Percentiles rank a stretch among this genome's conserved stretches.
Conservation (phyloP, 2,329 filamentous ascomycete species). For the Calonectria pteridis region DNA sequence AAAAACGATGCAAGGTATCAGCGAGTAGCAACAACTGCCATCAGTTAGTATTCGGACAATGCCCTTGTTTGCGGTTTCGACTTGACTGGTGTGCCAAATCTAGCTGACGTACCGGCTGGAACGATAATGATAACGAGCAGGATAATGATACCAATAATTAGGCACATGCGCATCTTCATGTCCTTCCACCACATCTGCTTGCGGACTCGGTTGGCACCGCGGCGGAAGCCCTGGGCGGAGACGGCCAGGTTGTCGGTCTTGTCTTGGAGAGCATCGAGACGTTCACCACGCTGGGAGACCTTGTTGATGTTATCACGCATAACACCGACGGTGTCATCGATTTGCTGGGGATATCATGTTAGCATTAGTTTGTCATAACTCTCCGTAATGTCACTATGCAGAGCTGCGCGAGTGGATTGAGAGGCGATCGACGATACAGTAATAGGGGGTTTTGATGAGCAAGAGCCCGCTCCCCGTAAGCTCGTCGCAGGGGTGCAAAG, state of each 20-base stretch:
- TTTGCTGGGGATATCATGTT: constrained; percentile 75
- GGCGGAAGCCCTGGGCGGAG: constrained; percentile 94
- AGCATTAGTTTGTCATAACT: constrained; percentile 24
- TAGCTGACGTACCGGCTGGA: constrained; percentile 77
- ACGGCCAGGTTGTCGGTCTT: constrained; percentile 95
- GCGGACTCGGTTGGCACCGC: constrained; percentile 94
- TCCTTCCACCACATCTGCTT: constrained; percentile 99
- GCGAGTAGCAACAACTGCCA: constrained; percentile 52
- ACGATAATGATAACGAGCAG: constrained; percentile 95
- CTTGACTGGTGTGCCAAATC: not conserved
- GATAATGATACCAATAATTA: constrained; percentile 91
- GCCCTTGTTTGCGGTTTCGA: not conserved
- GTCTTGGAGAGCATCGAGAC: constrained; percentile 88
- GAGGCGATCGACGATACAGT: not conserved
- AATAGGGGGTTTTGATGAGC: not conserved
- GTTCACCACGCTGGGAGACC: constrained; percentile 91
- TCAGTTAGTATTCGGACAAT: constrained; percentile 24
- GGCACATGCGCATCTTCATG: constrained; percentile 99
- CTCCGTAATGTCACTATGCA: not conserved
- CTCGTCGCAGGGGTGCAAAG: constrained; percentile 4
- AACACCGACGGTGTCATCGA: constrained; percentile 92
- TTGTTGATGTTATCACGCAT: constrained; percentile 99
- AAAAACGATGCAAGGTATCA: constrained; percentile 42
- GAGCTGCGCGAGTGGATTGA: constrained; percentile 8
- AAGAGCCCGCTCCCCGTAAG: not conserved